Evolutionary conservation across 2,329 filamentous ascomycete species (phyloP).

Genomic region (Aspergillus latus): DNA sequence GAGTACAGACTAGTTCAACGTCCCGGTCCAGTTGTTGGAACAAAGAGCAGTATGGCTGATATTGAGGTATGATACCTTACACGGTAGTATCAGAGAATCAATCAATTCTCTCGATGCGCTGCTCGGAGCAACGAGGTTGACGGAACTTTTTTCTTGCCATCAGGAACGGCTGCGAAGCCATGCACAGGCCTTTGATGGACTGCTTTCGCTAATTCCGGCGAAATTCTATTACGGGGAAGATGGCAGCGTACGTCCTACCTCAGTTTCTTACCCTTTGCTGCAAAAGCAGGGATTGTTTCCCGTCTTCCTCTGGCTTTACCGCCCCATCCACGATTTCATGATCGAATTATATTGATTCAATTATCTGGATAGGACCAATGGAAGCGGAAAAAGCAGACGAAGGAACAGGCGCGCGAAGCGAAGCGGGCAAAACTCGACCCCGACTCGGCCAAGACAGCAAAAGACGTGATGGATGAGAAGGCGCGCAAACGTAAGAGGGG

Average conservation of each 20-base stretch:
- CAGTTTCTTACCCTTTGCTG: slow-evolving; percentile 13
- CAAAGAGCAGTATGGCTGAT: slow-evolving; percentile 34
- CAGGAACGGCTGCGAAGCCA: slow-evolving; percentile 52
- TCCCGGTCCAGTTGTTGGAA: slow-evolving; percentile 14
- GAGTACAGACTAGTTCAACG: slow-evolving; percentile 12
- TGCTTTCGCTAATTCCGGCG: slow-evolving; percentile 83
- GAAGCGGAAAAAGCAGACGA: slow-evolving; percentile 93
- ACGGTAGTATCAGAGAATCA: neutral
- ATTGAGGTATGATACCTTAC: slow-evolving; percentile 37
- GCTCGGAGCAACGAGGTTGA: slow-evolving; percentile 22
- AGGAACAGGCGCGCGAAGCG: slow-evolving; percentile 77
- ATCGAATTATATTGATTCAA: slow-evolving; percentile 18
- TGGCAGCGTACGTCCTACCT: slow-evolving; percentile 64
- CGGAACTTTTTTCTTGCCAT: slow-evolving; percentile 23
- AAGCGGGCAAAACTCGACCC: slow-evolving; percentile 89
- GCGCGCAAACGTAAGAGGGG: slow-evolving; percentile 74
- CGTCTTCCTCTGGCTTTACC: slow-evolving; percentile 18
- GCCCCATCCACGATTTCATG: slow-evolving; percentile 9
- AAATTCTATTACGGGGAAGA: slow-evolving; percentile 90
- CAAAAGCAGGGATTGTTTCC: slow-evolving; percentile 8
- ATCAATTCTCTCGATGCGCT: slow-evolving; percentile 10
- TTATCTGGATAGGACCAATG: slow-evolving; percentile 72
- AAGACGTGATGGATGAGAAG: slow-evolving; percentile 90
- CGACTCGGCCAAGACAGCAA: slow-evolving; percentile 83
- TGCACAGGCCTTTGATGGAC: slow-evolving; percentile 78